Evolutionary conservation across 139 green algal genomes (phyloP), one percentile per base, ranked within the genome.

Genomic region (Chlorella sorokiniana): DNA sequence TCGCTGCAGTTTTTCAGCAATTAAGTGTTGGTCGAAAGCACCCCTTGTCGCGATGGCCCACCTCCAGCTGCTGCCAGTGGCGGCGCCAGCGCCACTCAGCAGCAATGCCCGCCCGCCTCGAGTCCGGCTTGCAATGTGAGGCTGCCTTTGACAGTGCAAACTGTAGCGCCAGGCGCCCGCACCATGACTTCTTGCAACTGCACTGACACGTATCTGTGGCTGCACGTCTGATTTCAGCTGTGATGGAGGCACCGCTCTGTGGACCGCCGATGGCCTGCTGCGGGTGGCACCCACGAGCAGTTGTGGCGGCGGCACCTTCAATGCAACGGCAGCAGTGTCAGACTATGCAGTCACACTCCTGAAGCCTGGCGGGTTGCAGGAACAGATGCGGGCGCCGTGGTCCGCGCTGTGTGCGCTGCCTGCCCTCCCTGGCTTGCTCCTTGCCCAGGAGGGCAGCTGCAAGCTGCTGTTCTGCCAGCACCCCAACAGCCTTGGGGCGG

Each of bases 391-490:
- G 11, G 29, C 29, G 27, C 75, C 75, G 0, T 70, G 41, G 16
- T 29, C 59, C 4, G 59, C 59, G 42, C 56, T 81, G 59, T 33
- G 29, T 10, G 22, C 42, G 23, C n/a, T 81, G 27, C 59, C 59
- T 1, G 27, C 20, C 18, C 25, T 29, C 45, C 65, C 45, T 9
- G 78, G 65, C 40, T 14, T 83, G n/a, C 78, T 83, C 1, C 56
- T 75, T n/a, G 65, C 78, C 1, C 78, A 77, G n/a, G 11, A 22
- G 8, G 65, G 65, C 35, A 83, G 78, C 51, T 37, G 48, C 37
- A 61, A 51, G 5, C 65, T 83, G 37, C 78, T 83, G 18, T 83
- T 59, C 38, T 76, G 65, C 65, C 78, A 67, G 35, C 76, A 69
- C 22, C 48, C 78, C 29, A 48, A 40, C 40, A 3, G 41, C 40